Evolutionary conservation across 179 eudicot species (phyloP).

Genomic region (Pouteria campechiana): DNA sequence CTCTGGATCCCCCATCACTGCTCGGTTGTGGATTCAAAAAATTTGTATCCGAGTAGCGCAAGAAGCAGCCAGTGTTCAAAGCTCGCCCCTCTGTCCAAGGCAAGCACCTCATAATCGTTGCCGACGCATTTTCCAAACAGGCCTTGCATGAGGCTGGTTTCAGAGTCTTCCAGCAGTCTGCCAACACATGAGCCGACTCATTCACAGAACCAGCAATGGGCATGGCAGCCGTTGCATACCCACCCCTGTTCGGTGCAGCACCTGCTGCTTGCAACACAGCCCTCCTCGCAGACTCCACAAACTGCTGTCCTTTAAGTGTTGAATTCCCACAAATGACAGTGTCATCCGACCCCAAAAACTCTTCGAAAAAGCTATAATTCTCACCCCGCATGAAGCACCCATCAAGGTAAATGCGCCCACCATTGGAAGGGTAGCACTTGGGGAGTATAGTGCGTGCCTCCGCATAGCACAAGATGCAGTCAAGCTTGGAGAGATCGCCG

Average conservation of each 20-base stretch:
- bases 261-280: constrained; percentile 30
- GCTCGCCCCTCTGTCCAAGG: constrained; percentile 51
- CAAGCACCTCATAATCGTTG: constrained; percentile 27
- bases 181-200: constrained; percentile 38
- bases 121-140: constrained; percentile 44
- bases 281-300: constrained; percentile 17
- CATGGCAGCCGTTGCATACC: constrained; percentile 23
- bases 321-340: constrained; percentile 35
- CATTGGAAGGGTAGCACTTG: constrained; percentile 39
- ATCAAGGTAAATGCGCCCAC: constrained; percentile 46
- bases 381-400: constrained; percentile 61
- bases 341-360: constrained; percentile 33
- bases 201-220: constrained; percentile 15
- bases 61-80: constrained; percentile 50
- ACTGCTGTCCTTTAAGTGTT: constrained; percentile 13
- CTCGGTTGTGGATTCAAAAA: constrained; percentile 33
- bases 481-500: constrained; percentile 50
- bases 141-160: constrained; percentile 26
- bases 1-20: constrained; percentile 24
- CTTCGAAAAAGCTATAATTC: constrained; percentile 34
- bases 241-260: constrained; percentile 18
- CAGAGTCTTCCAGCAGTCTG: constrained; percentile 51
- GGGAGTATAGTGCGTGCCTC: constrained; percentile 46
- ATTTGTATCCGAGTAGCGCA: constrained; percentile 50
- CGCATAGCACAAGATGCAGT: constrained; percentile 52